Evolutionary conservation across 1,284 basidiomycete genomes (phyloP).

Genomic region (Flammula alnicola): DNA sequence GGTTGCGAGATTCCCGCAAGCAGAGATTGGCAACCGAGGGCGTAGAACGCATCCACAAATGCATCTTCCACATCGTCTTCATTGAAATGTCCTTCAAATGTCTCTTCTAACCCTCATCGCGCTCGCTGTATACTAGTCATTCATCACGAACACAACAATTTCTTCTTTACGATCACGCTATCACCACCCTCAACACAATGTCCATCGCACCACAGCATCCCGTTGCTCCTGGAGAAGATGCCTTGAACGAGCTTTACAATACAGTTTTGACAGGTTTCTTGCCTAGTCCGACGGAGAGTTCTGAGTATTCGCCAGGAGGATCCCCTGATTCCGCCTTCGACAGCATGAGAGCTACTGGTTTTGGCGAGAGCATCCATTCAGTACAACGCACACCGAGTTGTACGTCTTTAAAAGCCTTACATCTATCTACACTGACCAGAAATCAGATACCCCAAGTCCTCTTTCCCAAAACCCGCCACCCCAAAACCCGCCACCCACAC

Average conservation of each 20-base stretch:
- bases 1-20: conserved; percentile 16
- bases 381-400: conserved; percentile 8
- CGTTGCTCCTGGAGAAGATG: conserved; percentile 54
- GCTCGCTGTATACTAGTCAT: too few species aligned
- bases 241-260: conserved; percentile 62
- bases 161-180: conserved; percentile 1
- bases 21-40: conserved; percentile 8
- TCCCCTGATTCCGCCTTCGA: conserved; percentile 9
- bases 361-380: neutral
- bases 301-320: conserved; percentile 2
- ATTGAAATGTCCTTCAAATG: too few species aligned
- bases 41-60: too few species aligned
- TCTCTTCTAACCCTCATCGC: too few species aligned
- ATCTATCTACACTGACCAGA: neutral
- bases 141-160: too few species aligned
- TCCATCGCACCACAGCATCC: conserved; percentile 17
- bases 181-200: conserved; percentile 10
- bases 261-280: conserved; percentile 58
- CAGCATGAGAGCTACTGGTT: conserved; percentile 10
- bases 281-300: conserved; percentile 4
- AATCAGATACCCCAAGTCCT: conserved; percentile 17
- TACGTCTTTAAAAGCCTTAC: conserved; percentile 1
- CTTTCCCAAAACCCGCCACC: conserved; percentile 6
- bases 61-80: too few species aligned
- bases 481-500: conserved; percentile 6